A percentile compares a stretch with the other conserved stretches of the same genome.
Evolutionary conservation across 1,284 basidiomycete species (phyloP).

Genomic region (Irpex sp.): DNA sequence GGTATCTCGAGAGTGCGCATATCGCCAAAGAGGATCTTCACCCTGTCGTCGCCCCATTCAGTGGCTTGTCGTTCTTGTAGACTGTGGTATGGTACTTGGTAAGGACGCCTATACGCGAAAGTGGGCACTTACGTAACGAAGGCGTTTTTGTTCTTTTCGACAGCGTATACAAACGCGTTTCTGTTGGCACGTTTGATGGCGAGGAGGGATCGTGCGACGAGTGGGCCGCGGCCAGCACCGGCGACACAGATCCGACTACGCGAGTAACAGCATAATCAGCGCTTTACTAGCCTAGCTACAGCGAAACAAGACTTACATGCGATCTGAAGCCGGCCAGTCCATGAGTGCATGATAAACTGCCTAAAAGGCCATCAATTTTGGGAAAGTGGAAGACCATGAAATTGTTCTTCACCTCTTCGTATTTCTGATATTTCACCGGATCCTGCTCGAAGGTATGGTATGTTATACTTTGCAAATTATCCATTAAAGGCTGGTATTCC

Average conservation of each 20-base stretch:
- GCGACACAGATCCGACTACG: conserved; percentile 83
- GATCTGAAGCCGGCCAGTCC: conserved; percentile 58
- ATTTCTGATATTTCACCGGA: conserved; percentile 93
- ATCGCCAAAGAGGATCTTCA: conserved; percentile 87
- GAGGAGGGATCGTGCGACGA: conserved; percentile 83
- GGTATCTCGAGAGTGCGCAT: conserved; percentile 85
- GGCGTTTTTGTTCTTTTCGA: conserved; percentile 96
- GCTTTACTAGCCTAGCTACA: conserved; percentile 4
- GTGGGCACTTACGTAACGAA: conserved; percentile 75
- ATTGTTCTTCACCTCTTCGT: conserved; percentile 73
- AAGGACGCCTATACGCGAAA: neutral
- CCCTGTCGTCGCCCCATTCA: conserved; percentile 82
- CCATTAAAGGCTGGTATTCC: conserved; percentile 81
- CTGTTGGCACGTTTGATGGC: conserved; percentile 74
- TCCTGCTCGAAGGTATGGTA: conserved; percentile 99
- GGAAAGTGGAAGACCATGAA: neutral
- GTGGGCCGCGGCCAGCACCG: conserved; percentile 92
- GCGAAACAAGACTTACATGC: conserved; percentile 45
- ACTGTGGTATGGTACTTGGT: conserved; percentile 33
- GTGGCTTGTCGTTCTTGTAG: conserved; percentile 75
- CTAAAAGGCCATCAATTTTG: conserved; percentile 30
- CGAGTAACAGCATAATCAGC: neutral
- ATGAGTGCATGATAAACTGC: conserved; percentile 81
- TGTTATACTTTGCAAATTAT: conserved; percentile 91
- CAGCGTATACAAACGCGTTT: conserved; percentile 75